Conservation (phyloP, 495 filamentous ascomycete species). For the Filosporella fistucella region DNA sequence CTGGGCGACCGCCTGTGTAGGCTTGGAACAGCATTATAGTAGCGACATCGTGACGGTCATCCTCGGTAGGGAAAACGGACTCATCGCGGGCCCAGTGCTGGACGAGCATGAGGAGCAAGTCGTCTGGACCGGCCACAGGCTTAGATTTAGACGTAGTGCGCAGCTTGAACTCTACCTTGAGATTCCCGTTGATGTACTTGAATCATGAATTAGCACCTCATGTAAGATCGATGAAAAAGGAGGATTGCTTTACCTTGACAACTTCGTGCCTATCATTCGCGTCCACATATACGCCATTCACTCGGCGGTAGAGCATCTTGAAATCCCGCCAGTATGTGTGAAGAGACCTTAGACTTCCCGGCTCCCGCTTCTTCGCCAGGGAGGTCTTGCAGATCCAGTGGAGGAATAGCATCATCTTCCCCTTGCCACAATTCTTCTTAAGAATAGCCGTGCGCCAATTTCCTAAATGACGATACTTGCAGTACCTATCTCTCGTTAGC, state of each 20-base stretch:
- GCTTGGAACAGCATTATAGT: slow-evolving; percentile 13
- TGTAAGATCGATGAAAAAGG: no score
- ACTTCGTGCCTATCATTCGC: slow-evolving; percentile 23
- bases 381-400: slow-evolving; percentile 11
- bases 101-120: no score
- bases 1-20: slow-evolving; percentile 18
- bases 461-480: background rate
- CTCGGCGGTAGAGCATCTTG: slow-evolving; percentile 19
- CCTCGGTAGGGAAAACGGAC: no score
- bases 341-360: no score
- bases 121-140: no score
- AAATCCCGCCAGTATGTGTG: slow-evolving; percentile 20
- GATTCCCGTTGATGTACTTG: no score
- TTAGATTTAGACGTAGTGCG: no score
- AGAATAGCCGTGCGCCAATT: slow-evolving; percentile 10
- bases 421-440: slow-evolving; percentile 12
- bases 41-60: slow-evolving; percentile 14
- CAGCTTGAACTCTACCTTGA: no score
- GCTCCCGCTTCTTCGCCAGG: slow-evolving; percentile 2
- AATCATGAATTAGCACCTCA: no score
- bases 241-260: slow-evolving; percentile 36
- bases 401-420: slow-evolving; percentile 17
- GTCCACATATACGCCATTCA: slow-evolving; percentile 23
- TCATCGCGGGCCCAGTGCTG: no score
- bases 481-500: no score